Base-by-base conservation (phyloP, 768 basidiomycete genomes). In the Suillus bovinus region DNA sequence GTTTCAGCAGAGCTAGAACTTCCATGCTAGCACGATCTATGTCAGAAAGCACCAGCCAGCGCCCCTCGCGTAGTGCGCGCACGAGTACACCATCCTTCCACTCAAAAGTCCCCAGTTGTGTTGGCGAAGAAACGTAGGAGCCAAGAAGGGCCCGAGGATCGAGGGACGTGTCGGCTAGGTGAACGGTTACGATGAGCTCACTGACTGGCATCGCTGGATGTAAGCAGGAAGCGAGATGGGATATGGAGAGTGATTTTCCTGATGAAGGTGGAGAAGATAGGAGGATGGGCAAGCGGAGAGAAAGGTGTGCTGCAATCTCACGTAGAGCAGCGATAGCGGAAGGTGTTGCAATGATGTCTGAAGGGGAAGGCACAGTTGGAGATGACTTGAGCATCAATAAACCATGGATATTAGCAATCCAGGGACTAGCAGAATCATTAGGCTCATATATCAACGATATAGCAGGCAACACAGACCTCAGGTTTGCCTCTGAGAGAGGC, bases 21-120 rank as follows among this genome's bases (percentile, higher is more conserved):
- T 99, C 97, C 63, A 80, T 88, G 65, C 92, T 93, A 20, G 89
- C 96, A 53, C 88, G 84, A 74, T 99, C 97, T 46, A 98, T 85
- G 70, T 98, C 94, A 71, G 97, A 88, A 52, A 99, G 83, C 11
- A 99, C 86, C 3, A 99, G 80, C 96, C 96, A 98, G 71, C 86
- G 85, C 3, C 97, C 97, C 69, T 93, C 89, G 46, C 86, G 82
- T 83, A 99, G 88, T 0, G 96, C 89, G 42, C 91, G 89, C 11
- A 96, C 88, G 39, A 99, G 80, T 0, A 95, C 89, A 7, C 97
- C 97, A 65, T 98, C 95, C 75, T 90, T 93, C 93, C 96, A 99
- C 67, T 96, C 93, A 68, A 99, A 99, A 2, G 86, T 87, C 6
- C 96, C 96, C 0, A 94, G 88, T 29, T 84, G 84, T 2, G 83